These are phyloP conservation scores for Colletotrichum plurivorum DNA, from an alignment of 2,329 filamentous ascomycete genomes.

Conservation along the genomic window DNA sequence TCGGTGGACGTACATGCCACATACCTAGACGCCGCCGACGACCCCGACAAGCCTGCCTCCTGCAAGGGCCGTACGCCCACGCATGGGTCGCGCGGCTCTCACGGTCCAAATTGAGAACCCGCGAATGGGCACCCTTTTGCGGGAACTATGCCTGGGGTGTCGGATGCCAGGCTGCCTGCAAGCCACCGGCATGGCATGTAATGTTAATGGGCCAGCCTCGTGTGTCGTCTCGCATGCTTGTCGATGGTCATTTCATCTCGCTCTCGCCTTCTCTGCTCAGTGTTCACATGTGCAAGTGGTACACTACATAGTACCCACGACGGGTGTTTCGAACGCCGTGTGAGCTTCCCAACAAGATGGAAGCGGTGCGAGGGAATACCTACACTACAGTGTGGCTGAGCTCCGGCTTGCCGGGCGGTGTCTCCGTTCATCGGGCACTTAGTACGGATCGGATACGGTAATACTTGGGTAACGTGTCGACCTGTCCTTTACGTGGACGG, in stretches of 20 bases:
- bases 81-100: conserved; percentile 36
- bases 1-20: conserved; percentile 1
- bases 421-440: conserved; percentile 35
- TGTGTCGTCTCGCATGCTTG: conserved; percentile 11
- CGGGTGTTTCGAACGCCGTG: conserved; percentile 10
- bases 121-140: conserved; percentile 29
- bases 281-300: not conserved
- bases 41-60: conserved; percentile 14
- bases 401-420: conserved; percentile 33
- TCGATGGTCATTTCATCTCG: conserved; percentile 1
- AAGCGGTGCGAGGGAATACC: conserved; percentile 13
- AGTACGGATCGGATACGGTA: conserved; percentile 25
- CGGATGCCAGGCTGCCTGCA: conserved; percentile 8
- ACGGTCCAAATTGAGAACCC: conserved; percentile 36
- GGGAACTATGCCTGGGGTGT: conserved; percentile 31
- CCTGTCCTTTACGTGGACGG: conserved; percentile 19
- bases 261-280: conserved; percentile 12
- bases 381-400: conserved; percentile 39
- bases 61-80: conserved; percentile 33
- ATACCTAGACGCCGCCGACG: conserved; percentile 8
- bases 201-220: conserved; percentile 17
- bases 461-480: conserved; percentile 8
- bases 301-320: not conserved
- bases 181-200: conserved; percentile 10
- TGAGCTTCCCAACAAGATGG: conserved; percentile 15